phyloP scores from a whole-genome alignment of 306 rosid species.

The Rubus parviflorus region DNA sequence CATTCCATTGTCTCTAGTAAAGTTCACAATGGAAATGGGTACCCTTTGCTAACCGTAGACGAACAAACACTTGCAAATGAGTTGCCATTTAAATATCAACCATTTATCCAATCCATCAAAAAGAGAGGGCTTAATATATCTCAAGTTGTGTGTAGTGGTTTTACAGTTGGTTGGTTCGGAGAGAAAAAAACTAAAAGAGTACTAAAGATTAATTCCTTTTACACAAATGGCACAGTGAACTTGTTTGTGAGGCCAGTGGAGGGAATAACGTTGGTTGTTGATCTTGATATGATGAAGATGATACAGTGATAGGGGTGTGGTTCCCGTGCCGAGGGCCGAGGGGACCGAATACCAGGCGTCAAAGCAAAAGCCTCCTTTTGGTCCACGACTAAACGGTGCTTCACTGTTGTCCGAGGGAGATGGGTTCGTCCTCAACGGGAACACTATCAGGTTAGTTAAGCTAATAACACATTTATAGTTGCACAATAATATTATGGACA shows the following conservation, averaged over 20 bases:
- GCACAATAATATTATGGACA: background rate
- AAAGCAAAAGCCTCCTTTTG: conserved; percentile 32
- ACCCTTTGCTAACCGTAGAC: conserved; percentile 12
- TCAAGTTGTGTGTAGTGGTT: conserved; percentile 28
- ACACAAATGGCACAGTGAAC: conserved; percentile 33
- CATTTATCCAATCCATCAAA: conserved; percentile 27
- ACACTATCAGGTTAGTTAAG: conserved; percentile 22
- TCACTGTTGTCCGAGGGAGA: conserved; percentile 1
- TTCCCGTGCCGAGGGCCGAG: conserved; percentile 33
- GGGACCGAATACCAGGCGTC: conserved; percentile 37
- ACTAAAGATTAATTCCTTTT: conserved; percentile 25
- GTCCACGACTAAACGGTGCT: conserved; percentile 24
- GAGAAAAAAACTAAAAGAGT: conserved; percentile 16
- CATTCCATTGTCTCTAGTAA: conserved; percentile 10
- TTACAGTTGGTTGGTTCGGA: conserved; percentile 43
- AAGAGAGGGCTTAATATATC: conserved; percentile 37
- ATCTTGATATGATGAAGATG: conserved; percentile 41
- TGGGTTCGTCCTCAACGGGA: conserved; percentile 27
- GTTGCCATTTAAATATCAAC: conserved; percentile 24
- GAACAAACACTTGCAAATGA: conserved; percentile 1
- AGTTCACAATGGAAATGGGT: conserved; percentile 14
- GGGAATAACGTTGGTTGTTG: conserved; percentile 37
- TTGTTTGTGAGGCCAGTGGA: conserved; percentile 38
- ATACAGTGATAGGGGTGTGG: conserved; percentile 26
- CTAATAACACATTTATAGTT: too few species aligned